Percentiles rank a stretch among this genome's conserved stretches.
Conservation (phyloP, 257 asterid species). For the Solanum piurae region DNA sequence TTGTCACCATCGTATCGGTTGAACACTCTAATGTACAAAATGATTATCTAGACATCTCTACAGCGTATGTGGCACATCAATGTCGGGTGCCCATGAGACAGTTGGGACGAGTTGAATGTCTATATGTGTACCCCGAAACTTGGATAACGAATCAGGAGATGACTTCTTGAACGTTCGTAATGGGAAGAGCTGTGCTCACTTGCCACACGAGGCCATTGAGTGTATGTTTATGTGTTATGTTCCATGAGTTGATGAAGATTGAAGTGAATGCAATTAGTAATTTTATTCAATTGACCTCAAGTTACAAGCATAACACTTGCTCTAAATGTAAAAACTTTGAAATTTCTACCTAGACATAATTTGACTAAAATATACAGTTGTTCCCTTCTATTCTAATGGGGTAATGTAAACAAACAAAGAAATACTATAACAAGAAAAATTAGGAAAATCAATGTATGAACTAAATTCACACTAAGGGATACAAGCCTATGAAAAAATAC, state of each 20-base stretch:
- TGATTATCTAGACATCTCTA: neutral
- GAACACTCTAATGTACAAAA: neutral
- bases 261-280: neutral
- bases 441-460: neutral
- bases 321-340: neutral
- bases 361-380: neutral
- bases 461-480: neutral
- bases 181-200: neutral
- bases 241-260: neutral
- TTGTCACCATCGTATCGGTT: neutral
- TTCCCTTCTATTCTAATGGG: neutral
- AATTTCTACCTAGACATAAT: neutral
- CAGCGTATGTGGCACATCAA: neutral
- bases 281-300: neutral
- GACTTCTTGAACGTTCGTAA: too few species aligned
- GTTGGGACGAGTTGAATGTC: neutral
- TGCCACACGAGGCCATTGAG: neutral
- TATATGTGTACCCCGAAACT: too few species aligned
- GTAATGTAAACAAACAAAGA: neutral
- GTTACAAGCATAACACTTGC: neutral
- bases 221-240: neutral
- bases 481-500: neutral
- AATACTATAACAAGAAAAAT: neutral
- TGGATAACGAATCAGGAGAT: neutral
- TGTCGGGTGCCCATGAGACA: neutral